Percentiles rank a stretch among this genome's conserved stretches.
Conservation (phyloP, 257 asterid species). For the Solanum paucissectum region DNA sequence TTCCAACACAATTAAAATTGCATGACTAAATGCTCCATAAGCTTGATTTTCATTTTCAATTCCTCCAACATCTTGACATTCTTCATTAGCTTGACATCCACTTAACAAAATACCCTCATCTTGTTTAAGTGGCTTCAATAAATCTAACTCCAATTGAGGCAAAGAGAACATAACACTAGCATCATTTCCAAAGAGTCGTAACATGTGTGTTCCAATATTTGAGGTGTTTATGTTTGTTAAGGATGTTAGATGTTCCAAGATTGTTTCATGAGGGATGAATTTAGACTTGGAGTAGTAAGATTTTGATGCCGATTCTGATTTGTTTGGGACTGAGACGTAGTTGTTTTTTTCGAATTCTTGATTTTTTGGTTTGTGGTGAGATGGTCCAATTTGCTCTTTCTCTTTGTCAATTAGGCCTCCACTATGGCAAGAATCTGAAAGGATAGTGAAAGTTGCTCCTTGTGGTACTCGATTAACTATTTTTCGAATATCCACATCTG, state of each 20-base stretch:
- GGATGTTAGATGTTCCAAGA: constrained; percentile 39
- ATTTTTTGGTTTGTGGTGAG: not conserved
- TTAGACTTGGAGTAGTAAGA: constrained; percentile 16
- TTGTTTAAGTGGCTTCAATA: constrained; percentile 29
- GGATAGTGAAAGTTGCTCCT: constrained; percentile 69
- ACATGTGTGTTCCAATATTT: constrained; percentile 45
- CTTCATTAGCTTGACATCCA: constrained; percentile 68
- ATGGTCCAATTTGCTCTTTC: constrained; percentile 75
- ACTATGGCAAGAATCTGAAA: constrained; percentile 87
- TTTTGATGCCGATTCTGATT: not conserved
- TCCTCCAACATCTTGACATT: constrained; percentile 48
- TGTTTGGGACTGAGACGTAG: not conserved
- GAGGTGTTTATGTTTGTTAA: constrained; percentile 39
- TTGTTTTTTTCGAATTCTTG: not conserved
- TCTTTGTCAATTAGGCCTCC: constrained; percentile 94
- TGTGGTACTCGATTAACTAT: constrained; percentile 58
- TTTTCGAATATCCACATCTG: constrained; percentile 68
- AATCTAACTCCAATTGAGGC: constrained; percentile 14
- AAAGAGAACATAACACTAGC: constrained; percentile 48
- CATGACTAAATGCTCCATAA: constrained; percentile 69
- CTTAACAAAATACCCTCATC: constrained; percentile 76
- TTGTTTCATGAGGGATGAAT: constrained; percentile 36
- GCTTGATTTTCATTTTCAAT: constrained; percentile 25
- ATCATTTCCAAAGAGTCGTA: constrained; percentile 49
- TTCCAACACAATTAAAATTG: constrained; percentile 45